These are phyloP conservation scores for Pseudogymnoascus destructans DNA, from an alignment of 2,329 filamentous ascomycete species.

Conservation along the genomic window DNA sequence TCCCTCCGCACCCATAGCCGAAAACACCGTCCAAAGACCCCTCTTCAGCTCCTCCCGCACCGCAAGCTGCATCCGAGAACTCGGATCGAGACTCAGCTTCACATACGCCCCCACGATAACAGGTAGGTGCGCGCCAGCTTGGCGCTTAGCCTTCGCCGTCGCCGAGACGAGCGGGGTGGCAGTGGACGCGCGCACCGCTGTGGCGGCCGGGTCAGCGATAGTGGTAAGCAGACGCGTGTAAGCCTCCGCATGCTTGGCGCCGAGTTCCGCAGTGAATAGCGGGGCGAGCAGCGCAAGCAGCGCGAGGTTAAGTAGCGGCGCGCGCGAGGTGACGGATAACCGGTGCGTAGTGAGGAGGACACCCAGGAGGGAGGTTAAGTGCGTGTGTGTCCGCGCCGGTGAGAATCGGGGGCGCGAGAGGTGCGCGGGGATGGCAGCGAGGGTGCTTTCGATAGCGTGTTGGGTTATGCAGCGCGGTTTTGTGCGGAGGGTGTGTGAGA, in stretches of 20 bases:
- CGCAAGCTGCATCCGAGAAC: constrained; percentile 33
- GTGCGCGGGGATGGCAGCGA: constrained; percentile 24
- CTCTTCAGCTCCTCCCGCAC: constrained; percentile 44
- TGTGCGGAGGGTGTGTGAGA: constrained; percentile 24
- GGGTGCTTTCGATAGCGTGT: constrained; percentile 25
- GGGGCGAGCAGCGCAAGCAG: constrained; percentile 43
- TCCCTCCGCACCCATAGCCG: constrained; percentile 42
- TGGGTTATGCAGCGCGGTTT: constrained; percentile 24
- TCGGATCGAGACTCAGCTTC: constrained; percentile 42
- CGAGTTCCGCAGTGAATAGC: constrained; percentile 33
- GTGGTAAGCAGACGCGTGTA: constrained; percentile 45
- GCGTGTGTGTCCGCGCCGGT: constrained; percentile 21
- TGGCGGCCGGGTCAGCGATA: constrained; percentile 45
- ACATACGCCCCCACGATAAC: constrained; percentile 46
- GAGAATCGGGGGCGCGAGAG: constrained; percentile 19
- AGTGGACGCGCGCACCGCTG: constrained; percentile 37
- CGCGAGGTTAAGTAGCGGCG: constrained; percentile 42
- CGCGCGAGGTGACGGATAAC: constrained; percentile 47
- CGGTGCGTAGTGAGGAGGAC: constrained; percentile 46
- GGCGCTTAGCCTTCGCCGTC: constrained; percentile 46
- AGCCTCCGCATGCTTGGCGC: constrained; percentile 34
- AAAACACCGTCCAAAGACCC: constrained; percentile 45
- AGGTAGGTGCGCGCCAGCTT: constrained; percentile 49
- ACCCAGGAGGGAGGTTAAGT: constrained; percentile 39
- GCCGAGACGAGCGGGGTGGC: constrained; percentile 42